Evolutionary conservation across 805 yeast genomes (phyloP), one percentile per base, ranked within the genome.

Genomic region (Candida alai): DNA sequence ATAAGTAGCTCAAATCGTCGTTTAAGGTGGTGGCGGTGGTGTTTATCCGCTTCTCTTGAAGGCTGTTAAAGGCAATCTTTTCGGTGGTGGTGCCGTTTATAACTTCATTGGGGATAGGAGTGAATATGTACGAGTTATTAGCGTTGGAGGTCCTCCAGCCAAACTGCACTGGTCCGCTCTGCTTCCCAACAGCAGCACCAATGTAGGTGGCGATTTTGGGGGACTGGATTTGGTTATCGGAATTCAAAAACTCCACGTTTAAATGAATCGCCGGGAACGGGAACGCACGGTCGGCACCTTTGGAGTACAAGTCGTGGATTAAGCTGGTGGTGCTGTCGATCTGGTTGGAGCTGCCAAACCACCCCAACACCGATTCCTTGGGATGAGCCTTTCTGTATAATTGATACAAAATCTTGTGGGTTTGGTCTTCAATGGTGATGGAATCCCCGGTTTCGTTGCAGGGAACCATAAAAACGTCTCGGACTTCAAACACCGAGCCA

Each of bases 221-320:
- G 25, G 79, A 57, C 42, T 65, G 60, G 36, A 75, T 60, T 41
- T 75, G 60, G 37, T 68, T 72, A 28, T 50, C 44, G n/a, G 59
- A 47, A 24, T 70, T 69, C 43, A 70, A 61, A 45, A 79, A 73
- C 45, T 80, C 78, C 32, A 86, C 72, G 24, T 93, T 84, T 48
- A 87, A 63, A 58, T 84, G 87, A 42, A 87, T 72, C 30, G 93
- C 88, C 15, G 90, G 86, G 56, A 72, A 68, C 18, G 94, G 93
- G 52, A 54, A 73, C 4, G 87, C 78, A 40, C 87, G 77, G 50
- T 77, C 82, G 12, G 70, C 60, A 37, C 84, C 81, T 49, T 80
- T 78, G 24, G 78, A 67, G 63, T 81, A 86, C 52, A 84, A 81
- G 51, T 81, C 90, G 56, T 86, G 95, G 50, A 86, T 78, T 44